These are phyloP conservation scores for Pseudogymnoascus sp. DNA, from an alignment of 2,329 filamentous ascomycete species.

Conservation along the genomic window DNA sequence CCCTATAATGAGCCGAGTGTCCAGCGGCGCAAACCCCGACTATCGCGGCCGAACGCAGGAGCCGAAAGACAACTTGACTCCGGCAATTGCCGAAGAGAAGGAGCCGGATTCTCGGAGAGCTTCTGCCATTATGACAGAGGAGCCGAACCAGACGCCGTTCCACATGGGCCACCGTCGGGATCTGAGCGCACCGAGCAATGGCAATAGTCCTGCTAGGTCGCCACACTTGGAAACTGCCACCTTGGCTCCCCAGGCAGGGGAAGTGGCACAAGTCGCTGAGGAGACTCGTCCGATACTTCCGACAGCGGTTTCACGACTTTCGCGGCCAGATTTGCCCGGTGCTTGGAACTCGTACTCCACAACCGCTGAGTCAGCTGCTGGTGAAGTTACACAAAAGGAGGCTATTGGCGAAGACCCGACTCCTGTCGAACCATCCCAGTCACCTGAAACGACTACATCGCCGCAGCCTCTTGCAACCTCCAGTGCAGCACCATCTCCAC, in stretches of 20 bases:
- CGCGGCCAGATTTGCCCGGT: constrained; percentile 24
- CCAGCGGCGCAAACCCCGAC: constrained; percentile 34
- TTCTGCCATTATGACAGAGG: not conserved
- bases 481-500: constrained; percentile 37
- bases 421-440: constrained; percentile 1
- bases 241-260: constrained; percentile 33
- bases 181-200: constrained; percentile 48
- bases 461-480: constrained; percentile 23
- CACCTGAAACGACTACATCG: not conserved
- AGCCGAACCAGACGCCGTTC: constrained; percentile 25
- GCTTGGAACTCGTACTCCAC: constrained; percentile 27
- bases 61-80: constrained; percentile 34
- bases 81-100: constrained; percentile 48
- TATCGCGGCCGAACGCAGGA: constrained; percentile 29
- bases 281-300: constrained; percentile 23
- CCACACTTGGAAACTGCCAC: constrained; percentile 41
- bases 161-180: constrained; percentile 48
- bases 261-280: constrained; percentile 37
- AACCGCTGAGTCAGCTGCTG: constrained; percentile 10
- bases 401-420: constrained; percentile 19
- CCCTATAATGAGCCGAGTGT: constrained; percentile 53
- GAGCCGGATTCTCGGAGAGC: constrained; percentile 23
- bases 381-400: not conserved
- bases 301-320: constrained; percentile 15
- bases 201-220: constrained; percentile 53